These are phyloP conservation scores for Agrocybe pediades DNA, from an alignment of 768 basidiomycete species.

Conservation along the genomic window DNA sequence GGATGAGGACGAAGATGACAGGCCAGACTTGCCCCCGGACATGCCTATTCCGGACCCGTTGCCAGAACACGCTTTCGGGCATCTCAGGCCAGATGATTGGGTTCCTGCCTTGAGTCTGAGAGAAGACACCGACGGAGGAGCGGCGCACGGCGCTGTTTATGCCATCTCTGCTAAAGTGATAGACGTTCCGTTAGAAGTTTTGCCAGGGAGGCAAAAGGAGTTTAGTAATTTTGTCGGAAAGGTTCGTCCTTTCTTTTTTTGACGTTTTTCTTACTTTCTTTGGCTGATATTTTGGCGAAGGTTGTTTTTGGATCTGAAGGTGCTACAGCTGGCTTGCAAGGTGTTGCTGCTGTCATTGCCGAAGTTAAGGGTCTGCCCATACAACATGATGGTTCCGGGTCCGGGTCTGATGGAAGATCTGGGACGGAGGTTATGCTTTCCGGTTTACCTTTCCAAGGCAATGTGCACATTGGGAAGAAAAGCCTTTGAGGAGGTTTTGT, in stretches of 20 bases:
- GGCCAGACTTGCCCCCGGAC: slow-evolving; percentile 36
- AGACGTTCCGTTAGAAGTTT: slow-evolving; percentile 75
- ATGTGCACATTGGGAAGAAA: slow-evolving; percentile 67
- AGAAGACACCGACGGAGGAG: slow-evolving; percentile 39
- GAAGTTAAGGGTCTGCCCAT: slow-evolving; percentile 63
- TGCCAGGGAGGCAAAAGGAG: slow-evolving; percentile 76
- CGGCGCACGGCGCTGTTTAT: slow-evolving; percentile 55
- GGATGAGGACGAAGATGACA: neutral
- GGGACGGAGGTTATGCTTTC: slow-evolving; percentile 53
- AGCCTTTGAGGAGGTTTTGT: slow-evolving; percentile 13
- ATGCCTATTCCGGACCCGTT: slow-evolving; percentile 64
- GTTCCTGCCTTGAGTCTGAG: slow-evolving; percentile 40
- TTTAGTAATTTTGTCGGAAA: slow-evolving; percentile 79
- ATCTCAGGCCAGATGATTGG: slow-evolving; percentile 74
- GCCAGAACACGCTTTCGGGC: slow-evolving; percentile 74
- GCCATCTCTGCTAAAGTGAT: slow-evolving; percentile 64
- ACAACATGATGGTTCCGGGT: slow-evolving; percentile 15
- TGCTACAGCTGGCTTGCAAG: slow-evolving; percentile 69
- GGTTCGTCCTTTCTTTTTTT: slow-evolving; percentile 37
- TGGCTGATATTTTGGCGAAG: slow-evolving; percentile 31
- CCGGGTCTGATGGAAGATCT: no score
- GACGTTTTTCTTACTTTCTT: neutral
- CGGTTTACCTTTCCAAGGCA: slow-evolving; percentile 69
- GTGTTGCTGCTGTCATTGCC: slow-evolving; percentile 61
- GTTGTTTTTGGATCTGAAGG: slow-evolving; percentile 69